phyloP scores from a whole-genome alignment of 148 eudicot species.

The Camellia lanceoleosa region DNA sequence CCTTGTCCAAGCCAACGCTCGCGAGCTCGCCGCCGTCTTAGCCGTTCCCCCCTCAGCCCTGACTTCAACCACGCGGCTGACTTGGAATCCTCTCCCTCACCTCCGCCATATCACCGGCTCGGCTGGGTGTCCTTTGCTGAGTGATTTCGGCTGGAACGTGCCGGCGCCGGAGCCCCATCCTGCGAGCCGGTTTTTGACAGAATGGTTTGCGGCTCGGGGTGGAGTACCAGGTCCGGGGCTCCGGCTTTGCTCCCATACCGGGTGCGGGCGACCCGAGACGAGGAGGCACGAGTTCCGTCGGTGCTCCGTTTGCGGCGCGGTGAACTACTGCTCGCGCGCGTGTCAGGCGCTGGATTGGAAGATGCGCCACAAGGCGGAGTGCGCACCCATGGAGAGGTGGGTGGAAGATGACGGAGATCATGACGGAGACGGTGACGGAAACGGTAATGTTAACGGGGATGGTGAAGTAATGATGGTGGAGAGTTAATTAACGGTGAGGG shows the following conservation, averaged over 20 bases:
- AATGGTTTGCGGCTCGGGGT: slow-evolving; percentile 52
- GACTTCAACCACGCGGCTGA: slow-evolving; percentile 30
- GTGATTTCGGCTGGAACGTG: slow-evolving; percentile 84
- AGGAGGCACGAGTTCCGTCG: slow-evolving; percentile 63
- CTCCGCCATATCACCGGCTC: slow-evolving; percentile 19
- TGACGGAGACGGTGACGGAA: slow-evolving; percentile 12
- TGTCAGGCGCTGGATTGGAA: slow-evolving; percentile 78
- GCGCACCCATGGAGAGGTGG: slow-evolving; percentile 50
- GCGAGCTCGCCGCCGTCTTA: slow-evolving; percentile 71
- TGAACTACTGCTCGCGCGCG: slow-evolving; percentile 65
- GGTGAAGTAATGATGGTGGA: slow-evolving; percentile 17
- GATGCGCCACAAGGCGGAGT: slow-evolving; percentile 53
- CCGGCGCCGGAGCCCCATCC: slow-evolving; percentile 75
- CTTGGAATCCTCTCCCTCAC: slow-evolving; percentile 25
- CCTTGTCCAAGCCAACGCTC: slow-evolving; percentile 89
- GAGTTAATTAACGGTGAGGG: slow-evolving; percentile 15
- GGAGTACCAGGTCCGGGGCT: slow-evolving; percentile 33
- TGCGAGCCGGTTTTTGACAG: slow-evolving; percentile 58
- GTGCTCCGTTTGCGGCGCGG: slow-evolving; percentile 64
- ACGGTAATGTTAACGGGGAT: slow-evolving; percentile 19
- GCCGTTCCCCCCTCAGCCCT: slow-evolving; percentile 22
- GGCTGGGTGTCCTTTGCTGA: slow-evolving; percentile 57
- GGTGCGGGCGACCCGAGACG: slow-evolving; percentile 68
- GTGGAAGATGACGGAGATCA: slow-evolving; percentile 24
- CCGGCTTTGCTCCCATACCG: slow-evolving; percentile 49